Evolutionary conservation across 768 basidiomycete species (phyloP).

Genomic region (Kwoniella mangroviensis): DNA sequence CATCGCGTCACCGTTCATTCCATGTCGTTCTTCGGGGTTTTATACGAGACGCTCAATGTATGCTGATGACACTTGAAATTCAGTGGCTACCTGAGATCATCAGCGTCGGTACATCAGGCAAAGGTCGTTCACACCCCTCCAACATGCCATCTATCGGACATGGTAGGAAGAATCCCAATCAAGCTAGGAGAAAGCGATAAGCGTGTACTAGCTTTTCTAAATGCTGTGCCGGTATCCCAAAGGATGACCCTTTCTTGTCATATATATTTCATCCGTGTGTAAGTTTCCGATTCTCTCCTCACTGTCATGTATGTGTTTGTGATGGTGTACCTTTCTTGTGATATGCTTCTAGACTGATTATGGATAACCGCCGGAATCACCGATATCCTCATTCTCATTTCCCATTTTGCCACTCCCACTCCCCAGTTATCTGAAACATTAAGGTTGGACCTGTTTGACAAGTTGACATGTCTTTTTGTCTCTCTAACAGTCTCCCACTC

Average conservation of each 20-base stretch:
- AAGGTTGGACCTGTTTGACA: neutral
- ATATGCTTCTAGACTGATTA: neutral
- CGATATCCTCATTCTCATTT: neutral
- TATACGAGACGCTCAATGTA: no score
- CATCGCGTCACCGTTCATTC: neutral
- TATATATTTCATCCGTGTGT: neutral
- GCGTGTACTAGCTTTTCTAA: neutral
- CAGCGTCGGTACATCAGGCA: conserved; percentile 62
- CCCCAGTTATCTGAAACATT: no score
- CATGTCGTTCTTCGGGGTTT: no score
- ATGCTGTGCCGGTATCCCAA: neutral
- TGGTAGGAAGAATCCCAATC: conserved; percentile 89
- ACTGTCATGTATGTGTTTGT: neutral
- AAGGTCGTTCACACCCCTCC: conserved; percentile 68
- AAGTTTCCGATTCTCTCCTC: neutral
- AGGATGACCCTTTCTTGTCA: neutral
- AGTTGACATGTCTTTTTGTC: neutral
- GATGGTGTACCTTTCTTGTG: neutral
- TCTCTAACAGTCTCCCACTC: neutral
- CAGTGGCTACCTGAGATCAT: conserved; percentile 58
- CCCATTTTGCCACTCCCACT: neutral
- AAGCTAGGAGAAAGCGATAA: conserved; percentile 63
- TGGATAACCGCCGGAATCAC: neutral
- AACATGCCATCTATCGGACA: conserved; percentile 80
- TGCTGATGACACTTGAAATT: neutral